Base-by-base conservation (phyloP, 345 rosid genomes). In the Hibiscus tridactylites region DNA sequence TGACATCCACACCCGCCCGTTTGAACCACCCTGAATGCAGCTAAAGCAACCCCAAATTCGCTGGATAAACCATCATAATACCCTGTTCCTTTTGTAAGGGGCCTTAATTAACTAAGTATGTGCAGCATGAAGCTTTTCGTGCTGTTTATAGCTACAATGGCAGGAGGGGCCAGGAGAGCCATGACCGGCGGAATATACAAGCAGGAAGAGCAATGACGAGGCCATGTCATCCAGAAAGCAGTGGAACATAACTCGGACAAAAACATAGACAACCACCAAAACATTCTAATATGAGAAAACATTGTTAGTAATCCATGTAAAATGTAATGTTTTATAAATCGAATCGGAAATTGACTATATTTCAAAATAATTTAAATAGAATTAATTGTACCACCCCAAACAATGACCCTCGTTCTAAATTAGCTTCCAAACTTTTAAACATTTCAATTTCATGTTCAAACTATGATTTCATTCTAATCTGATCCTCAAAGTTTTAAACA, bases 211-310 rank as follows among this genome's bases (percentile, higher is more conserved):
- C 50, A 60, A 24, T 5, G 64, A 21, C 24, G 24, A 21, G 24
- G 0, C 24, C 24, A 21, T 21, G 24, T 21, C 24, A 1, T 21
- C 24, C 0, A 6, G 21, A 66, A 66, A 56, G 52, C 26, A 16
- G 70, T 52, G 9, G 70, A 62, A 64, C 31, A 60, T 68, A 26
- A 46, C 28, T 37, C 58, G n/a, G 78, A 63, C 0, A 78, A 61
- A 16, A 66, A 62, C 72, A 70, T 76, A 16, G 70, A 83, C 68
- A 81, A 81, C 71, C 88, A 85, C 79, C 88, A 77, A 61, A 74
- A 2, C 68, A 83, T 77, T 58, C 86, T 85, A 15, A 31, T 35
- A 5, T 35, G 37, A 35, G 37, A 35, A 35, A 35, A 35, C 37
- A 4, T 35, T 35, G 37, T 35, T 35, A 35, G 37, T 5, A 35